Percentiles rank a stretch among this genome's conserved stretches.
Conservation (phyloP, 768 basidiomycete genomes). For the Mycena kentingensis region DNA sequence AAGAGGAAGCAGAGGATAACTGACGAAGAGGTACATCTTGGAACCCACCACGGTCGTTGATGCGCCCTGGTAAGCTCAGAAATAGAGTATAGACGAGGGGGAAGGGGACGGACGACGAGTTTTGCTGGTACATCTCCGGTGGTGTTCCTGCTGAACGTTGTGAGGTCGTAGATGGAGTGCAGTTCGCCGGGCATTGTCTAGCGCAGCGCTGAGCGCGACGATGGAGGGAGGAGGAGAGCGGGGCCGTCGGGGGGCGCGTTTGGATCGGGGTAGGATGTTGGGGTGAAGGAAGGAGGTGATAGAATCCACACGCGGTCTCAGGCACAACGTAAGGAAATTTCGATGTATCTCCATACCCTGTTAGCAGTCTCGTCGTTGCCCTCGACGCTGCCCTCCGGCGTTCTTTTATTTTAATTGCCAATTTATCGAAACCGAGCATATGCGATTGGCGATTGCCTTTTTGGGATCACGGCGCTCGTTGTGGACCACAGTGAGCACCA, state of each 20-base stretch:
- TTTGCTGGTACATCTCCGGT: constrained; percentile 86
- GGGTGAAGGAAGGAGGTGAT: no score
- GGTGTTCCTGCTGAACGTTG: constrained; percentile 81
- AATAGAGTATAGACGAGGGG: neutral
- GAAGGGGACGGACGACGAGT: constrained; percentile 67
- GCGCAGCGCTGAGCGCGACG: constrained; percentile 7
- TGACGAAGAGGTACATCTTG: constrained; percentile 87
- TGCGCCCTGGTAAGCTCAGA: constrained; percentile 58
- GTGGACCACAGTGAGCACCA: constrained; percentile 12
- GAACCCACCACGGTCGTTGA: constrained; percentile 89
- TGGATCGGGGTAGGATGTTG: no score
- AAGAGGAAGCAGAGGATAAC: constrained; percentile 29
- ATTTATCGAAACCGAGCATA: no score
- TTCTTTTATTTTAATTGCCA: no score
- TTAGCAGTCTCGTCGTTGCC: no score
- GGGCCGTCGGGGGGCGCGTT: constrained; percentile 1
- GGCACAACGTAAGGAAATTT: no score
- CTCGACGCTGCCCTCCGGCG: no score
- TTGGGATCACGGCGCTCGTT: neutral
- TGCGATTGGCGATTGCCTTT: no score
- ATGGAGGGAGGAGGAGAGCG: constrained; percentile 13
- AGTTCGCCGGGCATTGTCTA: constrained; percentile 25
- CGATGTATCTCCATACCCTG: no score
- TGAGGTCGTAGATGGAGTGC: constrained; percentile 88
- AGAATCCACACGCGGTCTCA: no score